Evolutionary conservation across 441 rosid genomes (phyloP).

Genomic region (Biscutella auriculata): DNA sequence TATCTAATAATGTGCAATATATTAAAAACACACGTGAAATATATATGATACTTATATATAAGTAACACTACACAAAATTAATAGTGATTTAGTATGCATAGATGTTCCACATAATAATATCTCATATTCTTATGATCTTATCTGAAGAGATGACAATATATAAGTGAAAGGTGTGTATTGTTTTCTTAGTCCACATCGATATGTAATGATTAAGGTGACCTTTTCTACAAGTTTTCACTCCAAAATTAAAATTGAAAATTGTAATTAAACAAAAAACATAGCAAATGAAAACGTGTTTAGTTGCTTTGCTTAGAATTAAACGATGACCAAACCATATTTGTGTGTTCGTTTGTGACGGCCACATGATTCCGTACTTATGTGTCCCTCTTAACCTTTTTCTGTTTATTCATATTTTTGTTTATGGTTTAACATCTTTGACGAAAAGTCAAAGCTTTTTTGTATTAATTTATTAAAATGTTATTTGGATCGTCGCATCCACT

Average conservation of each 20-base stretch:
- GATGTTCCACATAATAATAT: too few relatives aligned
- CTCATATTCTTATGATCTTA: too few relatives aligned
- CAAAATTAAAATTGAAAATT: constrained; percentile 1
- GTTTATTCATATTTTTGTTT: background rate
- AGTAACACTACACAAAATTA: too few relatives aligned
- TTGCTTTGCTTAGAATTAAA: constrained; percentile 23
- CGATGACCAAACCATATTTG: background rate
- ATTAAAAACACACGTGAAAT: too few relatives aligned
- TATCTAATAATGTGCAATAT: too few relatives aligned
- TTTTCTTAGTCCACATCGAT: constrained; percentile 4
- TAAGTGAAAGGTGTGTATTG: background rate
- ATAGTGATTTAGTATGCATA: too few relatives aligned
- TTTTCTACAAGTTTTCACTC: constrained; percentile 25
- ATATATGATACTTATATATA: too few relatives aligned
- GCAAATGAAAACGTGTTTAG: constrained; percentile 19
- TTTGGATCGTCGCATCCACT: too few relatives aligned
- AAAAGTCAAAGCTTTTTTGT: too few relatives aligned
- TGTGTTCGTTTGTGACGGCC: constrained; percentile 18
- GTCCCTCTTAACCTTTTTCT: constrained; percentile 5
- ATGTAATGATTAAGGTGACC: constrained; percentile 17
- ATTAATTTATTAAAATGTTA: too few relatives aligned
- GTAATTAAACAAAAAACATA: background rate
- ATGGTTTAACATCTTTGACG: too few relatives aligned
- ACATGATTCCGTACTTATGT: constrained; percentile 16
- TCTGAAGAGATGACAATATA: constrained; percentile 11